These are phyloP conservation scores for Vitis hybrid DNA, from an alignment of 177 flowering plant species.

Conservation along the genomic window DNA sequence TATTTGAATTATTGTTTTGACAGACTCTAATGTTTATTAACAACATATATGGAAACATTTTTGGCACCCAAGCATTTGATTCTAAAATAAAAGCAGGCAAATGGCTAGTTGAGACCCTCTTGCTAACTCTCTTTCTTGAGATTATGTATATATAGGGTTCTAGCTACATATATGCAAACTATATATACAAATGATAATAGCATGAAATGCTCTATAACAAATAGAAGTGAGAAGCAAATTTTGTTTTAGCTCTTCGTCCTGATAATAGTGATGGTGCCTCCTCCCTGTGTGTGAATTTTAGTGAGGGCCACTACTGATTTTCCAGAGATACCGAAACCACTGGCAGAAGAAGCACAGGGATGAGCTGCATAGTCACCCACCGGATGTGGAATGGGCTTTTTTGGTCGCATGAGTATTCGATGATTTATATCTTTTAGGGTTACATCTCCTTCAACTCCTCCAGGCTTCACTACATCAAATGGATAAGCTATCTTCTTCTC, in stretches of 20 bases:
- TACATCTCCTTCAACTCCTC: conserved; percentile 7
- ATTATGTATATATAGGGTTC: no score
- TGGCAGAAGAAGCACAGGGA: neutral
- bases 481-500: conserved; percentile 6
- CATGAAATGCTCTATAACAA: no score
- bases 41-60: no score
- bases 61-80: no score
- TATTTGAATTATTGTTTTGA: no score
- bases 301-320: conserved; percentile 16
- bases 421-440: conserved; percentile 9
- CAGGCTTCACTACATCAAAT: conserved; percentile 14
- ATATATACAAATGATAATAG: no score
- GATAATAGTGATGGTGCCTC: conserved; percentile 16
- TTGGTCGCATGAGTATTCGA: conserved; percentile 9
- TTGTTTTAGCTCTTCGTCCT: conserved; percentile 9
- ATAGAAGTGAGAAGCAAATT: no score
- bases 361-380: conserved; percentile 4
- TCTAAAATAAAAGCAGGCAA: no score
- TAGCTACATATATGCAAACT: no score
- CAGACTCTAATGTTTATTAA: no score
- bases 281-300: conserved; percentile 9
- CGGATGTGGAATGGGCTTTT: conserved; percentile 4
- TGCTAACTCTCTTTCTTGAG: no score
- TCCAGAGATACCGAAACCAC: conserved; percentile 10
- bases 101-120: no score